phyloP scores from a whole-genome alignment of 1,139 yeast genomes.

The Scheffersomyces titani region DNA sequence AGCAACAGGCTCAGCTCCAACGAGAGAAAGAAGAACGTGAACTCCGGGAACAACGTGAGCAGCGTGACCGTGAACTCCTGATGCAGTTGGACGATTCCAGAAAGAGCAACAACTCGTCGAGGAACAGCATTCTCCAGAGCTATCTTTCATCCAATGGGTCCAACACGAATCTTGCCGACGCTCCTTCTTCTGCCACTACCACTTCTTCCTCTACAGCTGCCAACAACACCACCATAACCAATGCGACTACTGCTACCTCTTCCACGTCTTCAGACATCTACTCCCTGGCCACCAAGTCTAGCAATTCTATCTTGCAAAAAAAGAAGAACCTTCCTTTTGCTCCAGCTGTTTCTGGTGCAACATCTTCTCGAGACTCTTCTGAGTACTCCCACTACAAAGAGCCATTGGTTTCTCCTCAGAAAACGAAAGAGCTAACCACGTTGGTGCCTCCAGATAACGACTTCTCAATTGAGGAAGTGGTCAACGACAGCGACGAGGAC shows the following conservation, averaged over 20 bases:
- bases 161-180: constrained; percentile 5
- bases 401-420: not conserved
- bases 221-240: not conserved
- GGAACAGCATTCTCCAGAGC: constrained; percentile 13
- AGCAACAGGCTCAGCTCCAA: constrained; percentile 22
- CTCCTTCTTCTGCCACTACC: not conserved
- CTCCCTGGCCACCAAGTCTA: constrained; percentile 1
- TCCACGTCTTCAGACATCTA: constrained; percentile 1
- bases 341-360: constrained; percentile 4
- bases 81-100: not conserved
- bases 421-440: not conserved
- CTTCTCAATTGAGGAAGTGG: constrained; percentile 41
- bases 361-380: not conserved
- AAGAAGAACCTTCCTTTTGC: constrained; percentile 14
- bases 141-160: constrained; percentile 12
- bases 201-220: not conserved
- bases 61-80: constrained; percentile 2
- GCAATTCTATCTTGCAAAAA: constrained; percentile 12
- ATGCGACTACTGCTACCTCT: constrained; percentile 22
- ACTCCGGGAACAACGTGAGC: constrained; percentile 5
- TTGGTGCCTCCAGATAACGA: constrained; percentile 19
- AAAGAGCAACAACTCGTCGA: constrained; percentile 6
- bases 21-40: constrained; percentile 14
- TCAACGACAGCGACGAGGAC: constrained; percentile 44
- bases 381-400: not conserved